Percentiles rank a stretch among this genome's conserved stretches.
Evolutionary conservation across 202 grass and related monocot species (phyloP).

Genomic region (Miscanthus sacchariflorus): DNA sequence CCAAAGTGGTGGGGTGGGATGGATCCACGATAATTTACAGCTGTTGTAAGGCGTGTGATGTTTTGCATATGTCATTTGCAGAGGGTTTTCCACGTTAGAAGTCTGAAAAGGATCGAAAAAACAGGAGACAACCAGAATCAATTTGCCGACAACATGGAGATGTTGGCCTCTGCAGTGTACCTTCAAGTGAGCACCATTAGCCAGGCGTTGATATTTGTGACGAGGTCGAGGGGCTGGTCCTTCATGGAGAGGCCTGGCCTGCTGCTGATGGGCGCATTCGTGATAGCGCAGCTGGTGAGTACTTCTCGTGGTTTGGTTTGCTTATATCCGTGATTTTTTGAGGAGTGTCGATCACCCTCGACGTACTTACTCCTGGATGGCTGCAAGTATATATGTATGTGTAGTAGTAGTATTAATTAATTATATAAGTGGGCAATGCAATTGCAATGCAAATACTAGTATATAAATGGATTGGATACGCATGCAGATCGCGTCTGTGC

Average conservation of each 20-base stretch:
- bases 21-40: background rate
- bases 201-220: slow-evolving; percentile 78
- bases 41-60: background rate
- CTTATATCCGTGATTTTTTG: background rate
- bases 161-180: slow-evolving; percentile 66
- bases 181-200: slow-evolving; percentile 85
- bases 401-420: too few relatives aligned
- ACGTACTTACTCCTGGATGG: background rate
- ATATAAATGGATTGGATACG: too few relatives aligned
- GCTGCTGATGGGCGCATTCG: slow-evolving; percentile 65
- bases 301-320: background rate
- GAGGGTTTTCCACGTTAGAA: slow-evolving; percentile 53
- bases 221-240: slow-evolving; percentile 73
- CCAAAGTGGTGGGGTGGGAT: background rate
- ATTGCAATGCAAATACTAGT: background rate
- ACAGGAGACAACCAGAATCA: background rate
- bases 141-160: slow-evolving; percentile 43
- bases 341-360: too few relatives aligned
- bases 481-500: slow-evolving; percentile 52
- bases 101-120: slow-evolving; percentile 32
- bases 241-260: slow-evolving; percentile 65
- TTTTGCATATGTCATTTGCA: slow-evolving; percentile 39
- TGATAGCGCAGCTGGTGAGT: slow-evolving; percentile 64
- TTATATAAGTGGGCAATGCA: background rate
- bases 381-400: background rate